Evolutionary conservation across 192 early-diverging fungal genomes (phyloP), one percentile per base, ranked within the genome.

Genomic region (Mortierella hygrophila): DNA sequence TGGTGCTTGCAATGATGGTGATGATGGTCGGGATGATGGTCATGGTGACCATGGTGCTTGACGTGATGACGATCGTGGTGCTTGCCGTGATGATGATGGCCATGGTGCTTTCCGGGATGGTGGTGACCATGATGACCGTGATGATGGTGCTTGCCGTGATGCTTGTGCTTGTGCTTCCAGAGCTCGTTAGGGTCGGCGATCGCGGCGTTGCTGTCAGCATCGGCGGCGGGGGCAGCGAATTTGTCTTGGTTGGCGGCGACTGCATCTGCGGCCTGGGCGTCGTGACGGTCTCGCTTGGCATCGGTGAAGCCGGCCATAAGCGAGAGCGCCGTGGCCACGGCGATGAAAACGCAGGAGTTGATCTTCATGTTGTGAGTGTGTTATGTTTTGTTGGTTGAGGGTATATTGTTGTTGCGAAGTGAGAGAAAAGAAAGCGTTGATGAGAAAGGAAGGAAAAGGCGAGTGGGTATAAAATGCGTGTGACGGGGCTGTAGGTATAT

Each of bases 241-340:
- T 47, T 55, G 16, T 63, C 49, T 26, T 46, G 21, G n/a, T 63
- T 49, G 47, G 47, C 47, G 18, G 7, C 49, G 16, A 68, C 40
- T 4, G 63, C 76, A 20, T 20, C 63, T 63, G 60, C 60, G 26
- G 26, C n/a, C 11, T 9, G n/a, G 38, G 47, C 4, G 11, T 79
- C 77, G 49, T 68, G 82, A 42, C 77, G 77, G 54, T 75, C 74
- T 21, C 82, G 82, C 68, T 84, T 78, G 15, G 82, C 76, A 10
- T 84, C 77, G 7, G 63, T 57, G 49, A 84, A 54, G 23, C 38
- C 35, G 4, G 82, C 57, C 20, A 74, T 69, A 40, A 84, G 32
- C 21, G 82, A 68, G 52, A 84, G 55, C 41, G 68, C 82, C 15
- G 77, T 38, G 29, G 74, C 82, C 68, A 84, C 54, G 13, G 82